Evolutionary conservation across 2,329 filamentous ascomycete species (phyloP).

Genomic region (Exophiala phaeomuriformis): DNA sequence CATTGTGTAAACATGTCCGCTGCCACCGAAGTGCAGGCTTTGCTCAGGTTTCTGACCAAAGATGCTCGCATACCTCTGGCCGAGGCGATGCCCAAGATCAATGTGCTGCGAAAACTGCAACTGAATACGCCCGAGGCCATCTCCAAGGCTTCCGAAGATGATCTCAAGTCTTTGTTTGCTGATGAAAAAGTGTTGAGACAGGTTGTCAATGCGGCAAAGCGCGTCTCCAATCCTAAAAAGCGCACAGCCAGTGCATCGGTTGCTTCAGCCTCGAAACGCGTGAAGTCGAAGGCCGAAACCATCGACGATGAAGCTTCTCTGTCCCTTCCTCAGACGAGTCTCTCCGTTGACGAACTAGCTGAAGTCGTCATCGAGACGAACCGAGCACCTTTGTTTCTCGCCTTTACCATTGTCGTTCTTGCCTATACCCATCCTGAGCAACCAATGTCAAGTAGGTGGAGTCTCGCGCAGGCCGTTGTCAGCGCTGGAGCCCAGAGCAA

Average conservation of each 20-base stretch:
- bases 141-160: conserved; percentile 41
- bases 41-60: conserved; percentile 53
- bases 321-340: conserved; percentile 29
- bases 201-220: conserved; percentile 51
- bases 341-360: conserved; percentile 45
- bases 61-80: conserved; percentile 52
- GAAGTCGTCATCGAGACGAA: conserved; percentile 61
- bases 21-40: conserved; percentile 36
- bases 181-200: conserved; percentile 53
- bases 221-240: conserved; percentile 47
- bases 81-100: conserved; percentile 48
- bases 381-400: conserved; percentile 71
- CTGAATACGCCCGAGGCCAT: conserved; percentile 40
- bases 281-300: conserved; percentile 25
- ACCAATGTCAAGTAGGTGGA: conserved; percentile 73
- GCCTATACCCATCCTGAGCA: conserved; percentile 80
- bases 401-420: conserved; percentile 66
- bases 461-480: conserved; percentile 74
- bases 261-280: conserved; percentile 26
- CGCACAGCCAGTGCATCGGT: conserved; percentile 36
- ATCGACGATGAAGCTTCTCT: conserved; percentile 33
- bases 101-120: conserved; percentile 46
- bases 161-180: conserved; percentile 38
- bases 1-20: conserved; percentile 9
- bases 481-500: conserved; percentile 73